These are phyloP conservation scores for Penicillium longicatenatum DNA, from an alignment of 495 filamentous ascomycete species.

Conservation along the genomic window DNA sequence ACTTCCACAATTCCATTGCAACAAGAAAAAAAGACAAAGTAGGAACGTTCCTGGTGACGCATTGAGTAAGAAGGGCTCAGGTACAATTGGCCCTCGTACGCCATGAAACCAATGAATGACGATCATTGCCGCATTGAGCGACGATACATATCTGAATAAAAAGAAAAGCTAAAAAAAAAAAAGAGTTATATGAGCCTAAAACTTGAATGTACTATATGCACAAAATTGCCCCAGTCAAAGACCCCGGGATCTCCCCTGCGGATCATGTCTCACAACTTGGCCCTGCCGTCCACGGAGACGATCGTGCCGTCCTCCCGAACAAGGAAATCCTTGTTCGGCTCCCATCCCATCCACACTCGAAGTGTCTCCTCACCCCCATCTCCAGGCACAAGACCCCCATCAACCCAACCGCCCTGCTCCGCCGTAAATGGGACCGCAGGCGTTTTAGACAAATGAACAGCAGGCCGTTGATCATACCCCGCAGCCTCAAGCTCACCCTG, in stretches of 20 bases:
- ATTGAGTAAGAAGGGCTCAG: conserved; percentile 10
- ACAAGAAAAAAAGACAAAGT: conserved; percentile 1
- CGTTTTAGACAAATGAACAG: conserved; percentile 67
- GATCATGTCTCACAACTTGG: conserved; percentile 50
- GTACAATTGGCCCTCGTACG: conserved; percentile 2
- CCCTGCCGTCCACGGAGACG: conserved; percentile 38
- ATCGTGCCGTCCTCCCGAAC: conserved; percentile 57
- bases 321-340: conserved; percentile 66
- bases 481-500: conserved; percentile 69
- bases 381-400: conserved; percentile 61
- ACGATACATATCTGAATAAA: neutral
- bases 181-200: neutral
- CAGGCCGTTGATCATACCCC: conserved; percentile 72
- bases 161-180: neutral
- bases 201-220: neutral
- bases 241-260: neutral
- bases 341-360: conserved; percentile 78
- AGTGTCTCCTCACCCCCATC: conserved; percentile 71
- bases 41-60: conserved; percentile 18
- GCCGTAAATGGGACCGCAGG: conserved; percentile 60
- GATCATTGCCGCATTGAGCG: conserved; percentile 5
- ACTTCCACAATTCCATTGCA: conserved; percentile 10
- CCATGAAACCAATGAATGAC: neutral
- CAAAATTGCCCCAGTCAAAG: neutral
- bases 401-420: conserved; percentile 66